Conservation (phyloP, 345 rosid species). For the Nephelium lappaceum region DNA sequence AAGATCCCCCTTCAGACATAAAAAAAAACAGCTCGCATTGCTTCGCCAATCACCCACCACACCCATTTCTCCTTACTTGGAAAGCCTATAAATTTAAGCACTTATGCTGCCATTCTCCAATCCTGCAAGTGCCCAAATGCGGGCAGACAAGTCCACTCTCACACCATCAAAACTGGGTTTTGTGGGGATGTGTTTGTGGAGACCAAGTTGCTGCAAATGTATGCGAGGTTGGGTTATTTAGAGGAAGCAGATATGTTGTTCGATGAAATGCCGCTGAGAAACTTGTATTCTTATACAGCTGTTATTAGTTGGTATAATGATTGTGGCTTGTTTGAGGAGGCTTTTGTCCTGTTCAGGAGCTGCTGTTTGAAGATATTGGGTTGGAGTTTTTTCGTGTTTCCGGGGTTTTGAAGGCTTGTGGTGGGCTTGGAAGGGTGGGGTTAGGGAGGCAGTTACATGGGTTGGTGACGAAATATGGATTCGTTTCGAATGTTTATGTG, state of each 20-base stretch:
- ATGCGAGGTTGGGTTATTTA: constrained; percentile 39
- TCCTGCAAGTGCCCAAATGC: constrained; percentile 42
- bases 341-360: constrained; percentile 32
- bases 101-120: constrained; percentile 53
- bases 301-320: constrained; percentile 46
- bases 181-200: constrained; percentile 53
- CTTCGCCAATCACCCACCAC: not conserved
- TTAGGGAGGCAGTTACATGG: constrained; percentile 53
- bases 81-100: constrained; percentile 33
- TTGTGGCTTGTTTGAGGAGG: constrained; percentile 43
- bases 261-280: constrained; percentile 47
- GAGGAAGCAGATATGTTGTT: constrained; percentile 44
- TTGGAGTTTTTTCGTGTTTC: constrained; percentile 52
- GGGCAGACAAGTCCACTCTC: constrained; percentile 58
- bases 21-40: constrained; percentile 2
- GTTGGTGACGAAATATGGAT: constrained; percentile 39
- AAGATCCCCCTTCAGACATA: not conserved
- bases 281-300: constrained; percentile 54
- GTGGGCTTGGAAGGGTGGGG: constrained; percentile 40
- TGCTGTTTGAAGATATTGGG: constrained; percentile 33
- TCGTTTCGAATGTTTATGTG: constrained; percentile 41
- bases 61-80: constrained; percentile 23
- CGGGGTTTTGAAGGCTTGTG: constrained; percentile 46
- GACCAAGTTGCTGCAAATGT: constrained; percentile 64
- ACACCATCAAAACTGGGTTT: constrained; percentile 47